Percentiles rank a stretch among this genome's conserved stretches.
These are phyloP conservation scores for Backusella circina DNA, from an alignment of 192 early-diverging fungal species.

Conservation along the genomic window DNA sequence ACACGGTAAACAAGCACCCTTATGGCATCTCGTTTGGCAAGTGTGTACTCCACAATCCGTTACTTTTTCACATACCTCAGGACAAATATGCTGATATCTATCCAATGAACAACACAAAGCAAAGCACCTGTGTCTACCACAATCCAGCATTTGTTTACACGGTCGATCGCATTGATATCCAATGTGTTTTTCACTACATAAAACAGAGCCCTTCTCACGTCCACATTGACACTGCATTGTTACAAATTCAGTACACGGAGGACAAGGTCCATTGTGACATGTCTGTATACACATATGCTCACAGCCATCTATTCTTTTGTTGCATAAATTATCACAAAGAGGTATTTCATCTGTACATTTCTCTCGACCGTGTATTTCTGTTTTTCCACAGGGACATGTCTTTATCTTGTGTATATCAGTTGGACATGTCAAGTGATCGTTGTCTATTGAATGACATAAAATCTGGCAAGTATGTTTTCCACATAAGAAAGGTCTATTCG, in stretches of 20 bases:
- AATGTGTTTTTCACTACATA: constrained; percentile 32
- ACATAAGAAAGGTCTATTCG: constrained; percentile 43
- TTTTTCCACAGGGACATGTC: constrained; percentile 50
- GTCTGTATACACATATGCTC: constrained; percentile 53
- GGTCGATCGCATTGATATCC: constrained; percentile 56
- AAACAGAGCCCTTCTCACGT: constrained; percentile 39
- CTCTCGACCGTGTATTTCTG: constrained; percentile 15
- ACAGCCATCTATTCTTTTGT: constrained; percentile 54
- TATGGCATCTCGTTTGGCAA: constrained; percentile 78
- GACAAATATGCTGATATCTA: constrained; percentile 53
- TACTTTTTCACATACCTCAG: constrained; percentile 65
- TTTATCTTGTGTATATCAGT: constrained; percentile 40
- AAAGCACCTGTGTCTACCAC: constrained; percentile 69
- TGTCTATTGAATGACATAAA: constrained; percentile 48
- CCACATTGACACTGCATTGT: constrained; percentile 66
- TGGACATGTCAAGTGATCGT: constrained; percentile 41
- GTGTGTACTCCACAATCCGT: constrained; percentile 79
- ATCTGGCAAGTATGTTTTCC: constrained; percentile 47
- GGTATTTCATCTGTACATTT: constrained; percentile 56
- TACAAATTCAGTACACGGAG: constrained; percentile 53
- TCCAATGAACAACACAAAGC: constrained; percentile 58
- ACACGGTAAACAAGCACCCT: constrained; percentile 72
- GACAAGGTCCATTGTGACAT: constrained; percentile 64
- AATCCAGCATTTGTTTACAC: constrained; percentile 56
- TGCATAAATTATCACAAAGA: constrained; percentile 57